phyloP scores from a whole-genome alignment of 2,329 filamentous ascomycete genomes.

The Aspergillus luchuensis region DNA sequence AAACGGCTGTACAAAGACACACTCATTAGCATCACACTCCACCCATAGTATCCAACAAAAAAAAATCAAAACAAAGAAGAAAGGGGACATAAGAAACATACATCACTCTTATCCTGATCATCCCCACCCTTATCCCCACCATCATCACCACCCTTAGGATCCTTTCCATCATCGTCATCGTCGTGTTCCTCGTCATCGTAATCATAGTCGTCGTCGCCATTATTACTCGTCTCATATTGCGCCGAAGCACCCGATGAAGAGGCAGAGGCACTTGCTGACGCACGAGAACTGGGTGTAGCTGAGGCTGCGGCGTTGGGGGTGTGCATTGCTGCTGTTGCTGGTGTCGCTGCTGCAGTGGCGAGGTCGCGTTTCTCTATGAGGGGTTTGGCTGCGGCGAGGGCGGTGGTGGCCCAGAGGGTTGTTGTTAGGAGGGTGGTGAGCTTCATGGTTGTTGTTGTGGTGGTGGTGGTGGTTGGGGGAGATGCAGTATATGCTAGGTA shows the following conservation, averaged over 20 bases:
- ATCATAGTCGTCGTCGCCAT: background rate
- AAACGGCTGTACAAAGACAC: background rate
- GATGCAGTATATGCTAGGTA: background rate
- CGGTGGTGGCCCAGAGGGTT: constrained; percentile 2
- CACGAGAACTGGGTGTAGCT: background rate
- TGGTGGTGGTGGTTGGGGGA: background rate
- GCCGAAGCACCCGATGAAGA: background rate
- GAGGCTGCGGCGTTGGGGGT: background rate
- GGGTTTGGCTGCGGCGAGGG: background rate
- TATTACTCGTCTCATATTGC: background rate
- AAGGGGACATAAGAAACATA: background rate
- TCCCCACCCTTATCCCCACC: background rate
- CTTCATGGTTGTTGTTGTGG: constrained; percentile 7
- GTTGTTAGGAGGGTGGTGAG: constrained; percentile 9
- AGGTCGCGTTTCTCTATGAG: no score
- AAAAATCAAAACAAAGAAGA: no score
- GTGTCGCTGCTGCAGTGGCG: no score
- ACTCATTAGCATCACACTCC: no score
- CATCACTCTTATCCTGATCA: background rate
- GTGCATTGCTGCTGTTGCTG: no score
- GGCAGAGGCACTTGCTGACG: background rate
- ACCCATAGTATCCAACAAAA: no score
- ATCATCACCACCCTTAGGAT: background rate
- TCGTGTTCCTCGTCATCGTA: background rate
- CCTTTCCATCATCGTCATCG: background rate